Conservation (phyloP, 2,329 filamentous ascomycete species). For the Parascedosporium putredinis region DNA sequence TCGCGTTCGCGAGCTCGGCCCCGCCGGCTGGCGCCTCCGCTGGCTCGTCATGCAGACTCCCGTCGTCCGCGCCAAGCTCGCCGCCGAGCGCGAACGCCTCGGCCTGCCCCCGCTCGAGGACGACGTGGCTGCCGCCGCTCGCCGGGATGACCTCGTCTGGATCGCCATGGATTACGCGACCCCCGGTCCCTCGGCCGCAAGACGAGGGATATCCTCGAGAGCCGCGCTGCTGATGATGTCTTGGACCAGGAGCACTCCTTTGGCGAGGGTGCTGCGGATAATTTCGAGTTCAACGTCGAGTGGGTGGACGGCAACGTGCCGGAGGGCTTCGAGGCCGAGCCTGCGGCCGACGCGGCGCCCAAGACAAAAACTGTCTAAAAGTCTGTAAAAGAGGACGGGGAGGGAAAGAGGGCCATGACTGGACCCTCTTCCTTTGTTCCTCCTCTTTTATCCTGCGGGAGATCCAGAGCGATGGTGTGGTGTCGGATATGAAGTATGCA, state of each 20-base stretch:
- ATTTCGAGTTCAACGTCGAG: slow-evolving; percentile 26
- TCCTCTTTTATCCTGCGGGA: too few species aligned
- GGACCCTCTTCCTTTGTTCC: too few species aligned
- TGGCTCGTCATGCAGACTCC: slow-evolving; percentile 80
- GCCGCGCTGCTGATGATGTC: slow-evolving; percentile 29
- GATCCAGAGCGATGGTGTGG: too few species aligned
- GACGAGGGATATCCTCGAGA: slow-evolving; percentile 26
- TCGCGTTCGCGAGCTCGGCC: slow-evolving; percentile 76
- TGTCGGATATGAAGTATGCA: too few species aligned
- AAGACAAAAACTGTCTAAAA: not conserved
- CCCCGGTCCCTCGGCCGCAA: slow-evolving; percentile 26
- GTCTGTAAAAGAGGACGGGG: too few species aligned
- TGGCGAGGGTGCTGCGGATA: slow-evolving; percentile 30
- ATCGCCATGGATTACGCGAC: slow-evolving; percentile 32
- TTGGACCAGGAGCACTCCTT: slow-evolving; percentile 28
- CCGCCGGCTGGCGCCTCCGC: slow-evolving; percentile 80
- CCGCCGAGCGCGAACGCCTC: slow-evolving; percentile 50
- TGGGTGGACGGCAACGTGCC: slow-evolving; percentile 30
- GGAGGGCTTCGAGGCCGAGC: slow-evolving; percentile 15
- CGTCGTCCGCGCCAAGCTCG: slow-evolving; percentile 55
- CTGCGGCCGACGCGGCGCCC: not conserved
- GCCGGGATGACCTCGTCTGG: slow-evolving; percentile 25
- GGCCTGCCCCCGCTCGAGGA: slow-evolving; percentile 41
- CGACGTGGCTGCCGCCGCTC: slow-evolving; percentile 16
- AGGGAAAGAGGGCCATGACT: too few species aligned